A percentile compares a stretch with the other conserved stretches of the same genome.
Conservation (phyloP, 176 grass and related monocot species). For the Saccharum spontaneum region DNA sequence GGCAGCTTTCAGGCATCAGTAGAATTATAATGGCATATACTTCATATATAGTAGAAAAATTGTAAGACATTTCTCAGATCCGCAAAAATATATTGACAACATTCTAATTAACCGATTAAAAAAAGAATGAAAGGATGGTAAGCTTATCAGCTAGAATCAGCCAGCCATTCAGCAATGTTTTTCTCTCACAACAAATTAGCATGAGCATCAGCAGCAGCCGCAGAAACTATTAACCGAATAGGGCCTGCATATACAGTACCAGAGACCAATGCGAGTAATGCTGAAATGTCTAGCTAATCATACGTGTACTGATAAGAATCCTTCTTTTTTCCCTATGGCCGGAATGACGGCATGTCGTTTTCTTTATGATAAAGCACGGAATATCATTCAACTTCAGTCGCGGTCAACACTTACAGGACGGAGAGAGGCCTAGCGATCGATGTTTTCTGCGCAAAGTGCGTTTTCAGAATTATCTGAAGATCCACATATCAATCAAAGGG, state of each 20-base stretch:
- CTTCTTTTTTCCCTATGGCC: neutral
- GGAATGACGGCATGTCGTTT: neutral
- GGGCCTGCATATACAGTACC: neutral
- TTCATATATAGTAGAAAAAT: no score
- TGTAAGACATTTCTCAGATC: no score
- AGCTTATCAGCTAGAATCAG: no score
- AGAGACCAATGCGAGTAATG: neutral
- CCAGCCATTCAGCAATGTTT: no score
- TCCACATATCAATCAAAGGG: neutral
- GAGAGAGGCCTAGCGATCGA: neutral
- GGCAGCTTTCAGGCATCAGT: no score
- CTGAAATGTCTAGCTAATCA: neutral
- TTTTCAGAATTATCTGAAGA: neutral
- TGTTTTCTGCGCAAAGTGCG: neutral
- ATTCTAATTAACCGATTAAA: no score
- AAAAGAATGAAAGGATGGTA: neutral
- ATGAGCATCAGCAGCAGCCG: no score
- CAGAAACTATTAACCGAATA: no score
- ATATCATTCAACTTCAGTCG: neutral
- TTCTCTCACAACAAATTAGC: no score
- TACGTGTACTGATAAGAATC: neutral
- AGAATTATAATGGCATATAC: no score
- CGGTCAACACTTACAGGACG: neutral
- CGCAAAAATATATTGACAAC: no score
- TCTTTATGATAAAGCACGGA: neutral